Evolutionary conservation across 2,329 filamentous ascomycete genomes (phyloP), one percentile per base, ranked within the genome.

Genomic region (Calonectria multiphialidica): DNA sequence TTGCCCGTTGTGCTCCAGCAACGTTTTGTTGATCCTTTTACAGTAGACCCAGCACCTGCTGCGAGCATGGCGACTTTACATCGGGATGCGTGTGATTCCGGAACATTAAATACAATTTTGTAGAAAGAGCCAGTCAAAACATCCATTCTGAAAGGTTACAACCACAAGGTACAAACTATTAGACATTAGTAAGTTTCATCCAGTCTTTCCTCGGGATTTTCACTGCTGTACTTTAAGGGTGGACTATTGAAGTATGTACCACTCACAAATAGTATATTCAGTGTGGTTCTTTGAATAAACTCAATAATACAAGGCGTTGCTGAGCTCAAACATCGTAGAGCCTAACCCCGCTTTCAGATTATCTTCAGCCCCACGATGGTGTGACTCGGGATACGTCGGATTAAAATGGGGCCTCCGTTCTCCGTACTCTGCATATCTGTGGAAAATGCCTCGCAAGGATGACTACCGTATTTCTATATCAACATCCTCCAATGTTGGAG

Each of bases 11-110:
- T 81, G 6, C 84, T 82, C 84, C 85, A 92, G 80, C 87, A 87
- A 79, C 85, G 88, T 75, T 91, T 88, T 28, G 87, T 89, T 78
- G 91, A 91, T 76, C 86, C 86, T n/a, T 87, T 87, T 1, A 83
- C 87, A 68, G 88, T 89, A 13, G 86, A 82, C 30, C 90, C 90
- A 2, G 89, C 90, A n/a, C 90, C 89, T 18, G 88, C 88, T n/a
- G 83, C 84, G 79, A 91, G 91, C 75, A 91, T 84, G 71, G 90
- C 90, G 0, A 82, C 70, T 80, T 91, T 91, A 80, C 88, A 89
- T 15, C 83, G 83, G n/a, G 83, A 82, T n/a, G 88, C 82, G 23
- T 82, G 82, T 7, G 83, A 28, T 0, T 82, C 77, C 0, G 89
- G 89, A 1, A 86, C 87, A 81, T 86, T 86, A 78, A 91, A 91